phyloP scores from a whole-genome alignment of 495 filamentous ascomycete species.

The Usnea hakonensis region DNA sequence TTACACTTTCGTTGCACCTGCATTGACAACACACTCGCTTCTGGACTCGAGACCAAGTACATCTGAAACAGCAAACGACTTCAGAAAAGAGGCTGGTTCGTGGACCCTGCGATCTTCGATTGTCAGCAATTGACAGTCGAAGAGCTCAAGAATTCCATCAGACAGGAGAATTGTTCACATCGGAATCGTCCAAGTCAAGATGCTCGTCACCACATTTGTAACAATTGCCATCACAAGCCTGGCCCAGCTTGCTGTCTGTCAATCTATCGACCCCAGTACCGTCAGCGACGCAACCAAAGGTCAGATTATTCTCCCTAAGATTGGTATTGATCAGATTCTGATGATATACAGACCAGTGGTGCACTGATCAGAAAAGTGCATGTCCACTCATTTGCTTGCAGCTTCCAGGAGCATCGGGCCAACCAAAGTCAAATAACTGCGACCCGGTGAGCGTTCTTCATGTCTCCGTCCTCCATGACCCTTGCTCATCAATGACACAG shows the following conservation, averaged over 20 bases:
- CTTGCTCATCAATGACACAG: slow-evolving; percentile 33
- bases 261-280: slow-evolving; percentile 53
- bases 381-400: slow-evolving; percentile 80
- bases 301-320: slow-evolving; percentile 23
- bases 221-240: slow-evolving; percentile 10
- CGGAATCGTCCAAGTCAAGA: slow-evolving; percentile 1
- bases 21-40: background rate
- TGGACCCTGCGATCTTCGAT: too few relatives aligned
- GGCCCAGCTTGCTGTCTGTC: slow-evolving; percentile 33
- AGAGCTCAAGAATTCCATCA: background rate
- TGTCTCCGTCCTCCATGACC: background rate
- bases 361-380: slow-evolving; percentile 52
- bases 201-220: slow-evolving; percentile 16
- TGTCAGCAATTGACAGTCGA: background rate
- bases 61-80: background rate
- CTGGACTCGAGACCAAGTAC: background rate
- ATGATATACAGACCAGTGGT: slow-evolving; percentile 55
- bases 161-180: background rate
- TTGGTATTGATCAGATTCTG: slow-evolving; percentile 3
- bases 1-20: slow-evolving; percentile 5
- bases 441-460: slow-evolving; percentile 51
- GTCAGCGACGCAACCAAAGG: slow-evolving; percentile 44
- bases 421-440: slow-evolving; percentile 56
- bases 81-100: background rate
- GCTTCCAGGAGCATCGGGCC: slow-evolving; percentile 42